Conservation (phyloP, 2,329 filamentous ascomycete genomes). For the Trichoderma simmonsii region DNA sequence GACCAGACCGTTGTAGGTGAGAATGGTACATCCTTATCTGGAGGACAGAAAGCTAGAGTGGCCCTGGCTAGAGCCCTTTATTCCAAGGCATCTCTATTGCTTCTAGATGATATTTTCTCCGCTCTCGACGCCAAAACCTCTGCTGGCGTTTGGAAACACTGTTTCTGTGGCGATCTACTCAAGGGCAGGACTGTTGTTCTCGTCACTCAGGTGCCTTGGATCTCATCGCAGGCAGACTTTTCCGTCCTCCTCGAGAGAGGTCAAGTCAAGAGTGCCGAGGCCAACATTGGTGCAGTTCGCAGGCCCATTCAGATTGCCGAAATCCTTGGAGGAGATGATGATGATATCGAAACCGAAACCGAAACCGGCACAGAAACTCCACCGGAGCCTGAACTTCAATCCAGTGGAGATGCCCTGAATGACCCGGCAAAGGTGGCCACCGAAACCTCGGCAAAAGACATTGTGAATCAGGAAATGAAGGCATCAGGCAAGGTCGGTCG, state of each 20-base stretch:
- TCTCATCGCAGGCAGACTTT: constrained; percentile 49
- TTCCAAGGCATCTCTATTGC: constrained; percentile 51
- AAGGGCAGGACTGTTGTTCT: constrained; percentile 53
- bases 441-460: constrained; percentile 38
- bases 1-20: constrained; percentile 54
- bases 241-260: constrained; percentile 47
- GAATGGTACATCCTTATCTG: constrained; percentile 53
- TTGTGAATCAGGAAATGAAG: constrained; percentile 48
- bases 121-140: constrained; percentile 59
- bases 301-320: constrained; percentile 43
- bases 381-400: constrained; percentile 29
- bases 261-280: constrained; percentile 38
- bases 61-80: constrained; percentile 57
- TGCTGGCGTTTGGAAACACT: constrained; percentile 53
- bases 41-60: constrained; percentile 55
- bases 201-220: constrained; percentile 56
- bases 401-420: constrained; percentile 30
- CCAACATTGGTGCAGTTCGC: constrained; percentile 45
- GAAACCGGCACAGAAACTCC: constrained; percentile 26
- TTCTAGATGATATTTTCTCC: constrained; percentile 59
- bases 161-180: constrained; percentile 55
- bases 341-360: constrained; percentile 26
- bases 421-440: constrained; percentile 33
- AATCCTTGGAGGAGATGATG: constrained; percentile 34
- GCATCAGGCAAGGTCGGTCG: constrained; percentile 45